These are phyloP conservation scores for Leccinum colubrinum DNA, from an alignment of 1,284 basidiomycete genomes.

Conservation along the genomic window DNA sequence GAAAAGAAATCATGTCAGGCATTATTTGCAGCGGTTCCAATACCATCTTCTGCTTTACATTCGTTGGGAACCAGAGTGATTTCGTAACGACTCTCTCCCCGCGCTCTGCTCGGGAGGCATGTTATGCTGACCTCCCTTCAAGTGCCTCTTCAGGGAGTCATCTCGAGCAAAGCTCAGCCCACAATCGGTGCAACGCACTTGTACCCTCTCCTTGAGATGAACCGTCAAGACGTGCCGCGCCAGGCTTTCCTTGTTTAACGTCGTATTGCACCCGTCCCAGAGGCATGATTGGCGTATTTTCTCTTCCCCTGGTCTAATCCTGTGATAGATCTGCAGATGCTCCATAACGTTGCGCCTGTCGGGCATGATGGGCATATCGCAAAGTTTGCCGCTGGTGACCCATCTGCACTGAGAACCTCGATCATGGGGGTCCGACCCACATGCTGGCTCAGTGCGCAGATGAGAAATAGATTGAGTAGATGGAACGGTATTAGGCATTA, in stretches of 20 bases:
- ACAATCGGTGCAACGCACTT: constrained; percentile 7
- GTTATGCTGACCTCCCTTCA: constrained; percentile 16
- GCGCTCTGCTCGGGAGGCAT: neutral
- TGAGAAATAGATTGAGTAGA: neutral
- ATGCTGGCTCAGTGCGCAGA: neutral
- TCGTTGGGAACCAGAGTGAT: neutral
- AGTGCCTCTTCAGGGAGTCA: constrained; percentile 26
- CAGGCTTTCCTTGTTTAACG: constrained; percentile 27
- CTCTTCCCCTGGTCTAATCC: constrained; percentile 20
- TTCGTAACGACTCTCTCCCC: neutral
- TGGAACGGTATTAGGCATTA: neutral
- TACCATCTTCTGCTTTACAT: neutral
- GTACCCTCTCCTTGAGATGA: constrained; percentile 15
- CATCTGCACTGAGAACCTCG: constrained; percentile 13
- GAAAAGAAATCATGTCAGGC: neutral
- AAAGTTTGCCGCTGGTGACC: constrained; percentile 3
- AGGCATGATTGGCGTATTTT: constrained; percentile 15
- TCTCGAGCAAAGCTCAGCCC: constrained; percentile 25
- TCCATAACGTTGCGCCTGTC: constrained; percentile 17
- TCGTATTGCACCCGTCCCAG: constrained; percentile 15
- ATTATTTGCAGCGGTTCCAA: neutral
- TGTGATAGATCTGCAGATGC: constrained; percentile 17
- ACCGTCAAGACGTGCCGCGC: constrained; percentile 23
- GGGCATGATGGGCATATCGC: constrained; percentile 1
- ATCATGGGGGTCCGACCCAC: neutral